A percentile compares a stretch with the other conserved stretches of the same genome.
These are phyloP conservation scores for Penicillium olsonii DNA, from an alignment of 2,329 filamentous ascomycete species.

Conservation along the genomic window DNA sequence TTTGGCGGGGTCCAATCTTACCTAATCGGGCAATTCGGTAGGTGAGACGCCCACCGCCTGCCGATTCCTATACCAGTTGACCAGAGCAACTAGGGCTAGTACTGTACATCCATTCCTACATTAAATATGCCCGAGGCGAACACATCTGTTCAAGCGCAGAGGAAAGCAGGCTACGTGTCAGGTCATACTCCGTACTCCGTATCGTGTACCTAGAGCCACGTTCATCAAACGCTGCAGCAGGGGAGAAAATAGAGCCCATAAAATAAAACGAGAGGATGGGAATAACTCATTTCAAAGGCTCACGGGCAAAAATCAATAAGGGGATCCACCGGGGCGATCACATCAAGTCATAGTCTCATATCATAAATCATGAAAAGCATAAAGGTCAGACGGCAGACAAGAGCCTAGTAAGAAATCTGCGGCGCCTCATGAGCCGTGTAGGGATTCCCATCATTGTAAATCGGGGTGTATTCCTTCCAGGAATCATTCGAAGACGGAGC, in stretches of 20 bases:
- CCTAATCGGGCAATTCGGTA: slow-evolving; percentile 16
- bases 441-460: slow-evolving; percentile 19
- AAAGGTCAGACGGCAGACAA: neutral
- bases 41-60: neutral
- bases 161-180: no score
- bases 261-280: neutral
- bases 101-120: no score
- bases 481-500: slow-evolving; percentile 5
- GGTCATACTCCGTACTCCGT: no score
- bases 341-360: slow-evolving; percentile 6
- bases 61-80: slow-evolving; percentile 1
- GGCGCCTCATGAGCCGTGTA: slow-evolving; percentile 14
- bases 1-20: slow-evolving; percentile 16
- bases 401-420: slow-evolving; percentile 21
- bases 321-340: neutral
- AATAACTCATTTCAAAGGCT: neutral
- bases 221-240: neutral
- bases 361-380: slow-evolving; percentile 14
- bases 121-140: no score
- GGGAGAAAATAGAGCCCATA: neutral
- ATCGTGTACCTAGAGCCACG: no score
- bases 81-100: no score
- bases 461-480: neutral
- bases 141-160: no score
- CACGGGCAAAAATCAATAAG: neutral